Conservation (phyloP, 2,329 filamentous ascomycete genomes). For the Ophiognomonia clavigignenti-juglandacearum region DNA sequence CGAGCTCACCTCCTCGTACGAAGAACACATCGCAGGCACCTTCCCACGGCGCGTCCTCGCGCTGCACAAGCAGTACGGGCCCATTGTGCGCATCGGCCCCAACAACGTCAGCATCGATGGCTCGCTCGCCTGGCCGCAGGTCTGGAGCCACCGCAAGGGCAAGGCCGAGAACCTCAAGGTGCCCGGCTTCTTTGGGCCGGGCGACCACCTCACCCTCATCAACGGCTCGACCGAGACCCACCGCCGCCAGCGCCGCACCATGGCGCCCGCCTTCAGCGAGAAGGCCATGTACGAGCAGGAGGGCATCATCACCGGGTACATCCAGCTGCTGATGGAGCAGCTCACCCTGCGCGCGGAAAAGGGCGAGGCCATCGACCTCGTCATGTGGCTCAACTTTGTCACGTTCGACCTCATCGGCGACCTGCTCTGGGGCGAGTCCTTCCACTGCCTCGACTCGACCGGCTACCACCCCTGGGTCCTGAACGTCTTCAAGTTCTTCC, state of each 20-base stretch:
- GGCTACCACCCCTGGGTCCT: slow-evolving; percentile 19
- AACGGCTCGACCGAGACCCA: background rate
- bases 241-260: slow-evolving; percentile 3
- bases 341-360: slow-evolving; percentile 2
- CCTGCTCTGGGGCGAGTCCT: too few species aligned
- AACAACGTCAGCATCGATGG: slow-evolving; percentile 5
- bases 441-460: too few species aligned
- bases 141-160: slow-evolving; percentile 8
- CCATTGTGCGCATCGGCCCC: slow-evolving; percentile 8
- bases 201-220: background rate
- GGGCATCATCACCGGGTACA: slow-evolving; percentile 1
- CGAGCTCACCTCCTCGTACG: background rate
- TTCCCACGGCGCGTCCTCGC: background rate
- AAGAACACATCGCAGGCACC: background rate
- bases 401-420: slow-evolving; percentile 17
- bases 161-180: slow-evolving; percentile 3
- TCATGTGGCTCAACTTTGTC: slow-evolving; percentile 18
- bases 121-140: slow-evolving; percentile 5
- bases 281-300: slow-evolving; percentile 13
- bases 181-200: background rate
- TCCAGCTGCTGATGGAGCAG: slow-evolving; percentile 1
- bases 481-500: slow-evolving; percentile 2
- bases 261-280: slow-evolving; percentile 9
- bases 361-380: slow-evolving; percentile 1
- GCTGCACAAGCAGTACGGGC: slow-evolving; percentile 8